Base-by-base conservation (phyloP, 805 yeast genomes). In the Wickerhamiella musiphila region DNA sequence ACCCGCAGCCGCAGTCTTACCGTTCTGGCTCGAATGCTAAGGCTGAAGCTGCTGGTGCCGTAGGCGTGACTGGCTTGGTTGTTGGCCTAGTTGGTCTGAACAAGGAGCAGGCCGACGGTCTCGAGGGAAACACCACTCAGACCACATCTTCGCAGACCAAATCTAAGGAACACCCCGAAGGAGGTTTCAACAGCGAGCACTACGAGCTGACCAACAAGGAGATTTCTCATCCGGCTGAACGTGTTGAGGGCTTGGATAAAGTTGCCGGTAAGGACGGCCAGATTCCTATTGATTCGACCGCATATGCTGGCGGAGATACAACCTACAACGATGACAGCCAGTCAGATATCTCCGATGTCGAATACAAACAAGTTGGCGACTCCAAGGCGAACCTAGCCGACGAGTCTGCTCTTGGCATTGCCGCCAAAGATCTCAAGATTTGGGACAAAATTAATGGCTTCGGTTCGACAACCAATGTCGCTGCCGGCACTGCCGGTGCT, bases 31-130 rank as follows among this genome's bases (percentile, higher is more conserved):
- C 15, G 11, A 15, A 26, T 11, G 18, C 11, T 13, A 18, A 15
- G 10, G 22, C 15, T 13, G 5, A n/a, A 12, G 29, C 6, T 11
- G 15, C 12, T 12, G 12, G 23, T n/a, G n/a, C 25, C 14, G 34
- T 31, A 2, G 29, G 26, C 11, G 31, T 19, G 5, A 9, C 18
- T n/a, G 29, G 23, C 9, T 25, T 28, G 23, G 35, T 16, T 23
- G 28, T 23, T 13, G 29, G 12, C 4, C 19, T 18, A 4, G 15
- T 11, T 24, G 27, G 27, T 16, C 6, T 10, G 18, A 18, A 20
- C n/a, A 10, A 10, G 17, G 28, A 30, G 7, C n/a, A 14, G 17
- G 17, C 32, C 7, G 15, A 18, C 19, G n/a, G 16, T n/a, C 16
- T 26, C 10, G 26, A 24, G 18, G 28, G 18, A 6, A 26, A 20